These are phyloP conservation scores for Paramecium sonneborni DNA, from an alignment of 73 alveolate species.

Conservation along the genomic window DNA sequence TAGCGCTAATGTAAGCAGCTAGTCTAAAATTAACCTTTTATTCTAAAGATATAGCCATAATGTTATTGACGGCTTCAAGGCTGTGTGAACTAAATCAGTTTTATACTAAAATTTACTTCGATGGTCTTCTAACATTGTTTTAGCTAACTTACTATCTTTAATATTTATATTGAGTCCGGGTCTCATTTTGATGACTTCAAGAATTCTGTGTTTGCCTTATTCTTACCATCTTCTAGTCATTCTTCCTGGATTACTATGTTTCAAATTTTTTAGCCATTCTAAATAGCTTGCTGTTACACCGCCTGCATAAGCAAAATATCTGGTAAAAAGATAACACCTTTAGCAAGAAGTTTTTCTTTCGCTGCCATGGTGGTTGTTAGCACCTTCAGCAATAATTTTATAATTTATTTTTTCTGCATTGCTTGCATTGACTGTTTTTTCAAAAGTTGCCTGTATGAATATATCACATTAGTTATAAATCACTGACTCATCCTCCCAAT, in stretches of 20 bases:
- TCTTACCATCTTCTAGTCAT: constrained; percentile 82
- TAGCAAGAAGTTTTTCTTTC: constrained; percentile 68
- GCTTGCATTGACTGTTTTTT: constrained; percentile 66
- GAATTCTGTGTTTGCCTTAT: constrained; percentile 59
- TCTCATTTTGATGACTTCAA: background rate
- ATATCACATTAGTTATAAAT: constrained; percentile 77
- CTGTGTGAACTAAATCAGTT: constrained; percentile 69
- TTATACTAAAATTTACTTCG: constrained; percentile 67
- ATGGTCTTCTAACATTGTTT: constrained; percentile 71
- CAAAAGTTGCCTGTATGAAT: constrained; percentile 72
- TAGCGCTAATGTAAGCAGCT: constrained; percentile 80
- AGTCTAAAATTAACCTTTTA: constrained; percentile 70
- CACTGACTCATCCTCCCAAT: constrained; percentile 62
- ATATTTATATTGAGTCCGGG: constrained; percentile 57
- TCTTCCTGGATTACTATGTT: constrained; percentile 80
- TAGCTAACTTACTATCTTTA: constrained; percentile 50
- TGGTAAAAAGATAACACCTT: constrained; percentile 80
- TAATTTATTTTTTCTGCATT: constrained; percentile 77
- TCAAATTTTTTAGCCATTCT: constrained; percentile 88
- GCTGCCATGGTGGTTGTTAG: constrained; percentile 78
- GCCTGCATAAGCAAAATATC: constrained; percentile 85
- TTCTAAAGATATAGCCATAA: constrained; percentile 47
- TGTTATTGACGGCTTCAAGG: constrained; percentile 58
- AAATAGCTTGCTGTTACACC: constrained; percentile 89
- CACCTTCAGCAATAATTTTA: constrained; percentile 80